Evolutionary conservation across 441 rosid genomes (phyloP).

Genomic region (Bruguiera hainesii): DNA sequence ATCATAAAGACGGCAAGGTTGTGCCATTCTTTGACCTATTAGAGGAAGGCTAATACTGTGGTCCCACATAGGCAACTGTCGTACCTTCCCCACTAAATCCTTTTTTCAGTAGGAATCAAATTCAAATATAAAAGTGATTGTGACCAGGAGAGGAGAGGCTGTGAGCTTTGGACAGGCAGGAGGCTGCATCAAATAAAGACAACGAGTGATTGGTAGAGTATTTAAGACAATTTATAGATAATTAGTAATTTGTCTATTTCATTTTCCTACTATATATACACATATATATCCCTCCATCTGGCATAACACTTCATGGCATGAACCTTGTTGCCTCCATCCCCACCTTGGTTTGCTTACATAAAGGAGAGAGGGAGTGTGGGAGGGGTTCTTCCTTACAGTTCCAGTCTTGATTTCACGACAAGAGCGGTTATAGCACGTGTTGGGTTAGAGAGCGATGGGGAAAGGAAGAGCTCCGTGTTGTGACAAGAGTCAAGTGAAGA

Average conservation of each 20-base stretch:
- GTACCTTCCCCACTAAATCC: neutral
- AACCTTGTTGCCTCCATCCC: constrained; percentile 18
- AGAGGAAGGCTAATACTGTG: neutral
- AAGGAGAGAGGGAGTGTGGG: neutral
- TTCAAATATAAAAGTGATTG: neutral
- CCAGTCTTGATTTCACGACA: no score
- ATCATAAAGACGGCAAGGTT: no score
- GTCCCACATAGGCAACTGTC: neutral
- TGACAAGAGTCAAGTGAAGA: constrained; percentile 35
- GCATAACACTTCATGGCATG: constrained; percentile 20
- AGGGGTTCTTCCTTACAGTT: neutral
- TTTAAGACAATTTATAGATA: neutral
- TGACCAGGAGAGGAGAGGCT: no score
- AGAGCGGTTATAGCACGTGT: neutral
- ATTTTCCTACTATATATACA: constrained; percentile 20
- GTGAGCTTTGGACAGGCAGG: neutral
- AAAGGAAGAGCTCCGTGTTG: constrained; percentile 44
- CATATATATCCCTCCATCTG: constrained; percentile 13
- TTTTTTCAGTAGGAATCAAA: neutral
- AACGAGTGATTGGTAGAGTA: neutral
- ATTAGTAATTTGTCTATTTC: constrained; percentile 1
- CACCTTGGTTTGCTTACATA: neutral
- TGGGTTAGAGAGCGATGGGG: constrained; percentile 29
- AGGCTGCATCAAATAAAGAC: neutral
- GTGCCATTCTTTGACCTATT: neutral